A percentile compares a stretch with the other conserved stretches of the same genome.
Evolutionary conservation across 2,329 filamentous ascomycete genomes (phyloP).

Genomic region (Ceratocystis harringtonii): DNA sequence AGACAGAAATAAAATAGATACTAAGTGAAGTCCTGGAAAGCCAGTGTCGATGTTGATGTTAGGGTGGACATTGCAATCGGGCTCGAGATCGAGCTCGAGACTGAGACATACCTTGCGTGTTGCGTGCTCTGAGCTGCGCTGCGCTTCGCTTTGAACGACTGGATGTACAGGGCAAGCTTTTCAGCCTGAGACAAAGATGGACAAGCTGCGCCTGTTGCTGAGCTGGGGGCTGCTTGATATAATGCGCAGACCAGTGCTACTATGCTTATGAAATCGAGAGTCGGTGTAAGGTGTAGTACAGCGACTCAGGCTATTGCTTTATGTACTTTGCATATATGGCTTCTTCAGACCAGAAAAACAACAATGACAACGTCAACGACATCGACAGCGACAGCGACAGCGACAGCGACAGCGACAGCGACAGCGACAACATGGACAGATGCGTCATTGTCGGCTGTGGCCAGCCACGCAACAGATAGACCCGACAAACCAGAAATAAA

Average conservation of each 20-base stretch:
- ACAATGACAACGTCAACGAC: no score
- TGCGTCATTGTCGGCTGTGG: not conserved
- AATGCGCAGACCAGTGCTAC: not conserved
- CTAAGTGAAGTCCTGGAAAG: not conserved
- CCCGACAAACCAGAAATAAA: not conserved
- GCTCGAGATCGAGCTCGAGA: not conserved
- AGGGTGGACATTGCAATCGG: not conserved
- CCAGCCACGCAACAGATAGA: not conserved
- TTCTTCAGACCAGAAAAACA: not conserved
- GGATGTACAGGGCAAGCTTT: not conserved
- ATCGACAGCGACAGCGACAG: no score
- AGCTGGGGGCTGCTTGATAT: not conserved
- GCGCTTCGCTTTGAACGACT: not conserved
- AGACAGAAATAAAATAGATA: not conserved
- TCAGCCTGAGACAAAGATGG: not conserved
- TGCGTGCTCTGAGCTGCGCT: not conserved
- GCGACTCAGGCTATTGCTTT: not conserved
- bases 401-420: no score
- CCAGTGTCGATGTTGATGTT: no score
- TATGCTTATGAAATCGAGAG: not conserved
- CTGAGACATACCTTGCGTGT: conserved; percentile 9
- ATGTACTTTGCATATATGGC: not conserved
- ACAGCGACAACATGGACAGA: not conserved
- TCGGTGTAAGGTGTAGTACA: not conserved
- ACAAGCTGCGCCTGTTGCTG: not conserved